Base-by-base conservation (phyloP, 108 stramenopile genomes). In the Fragilaria radians region DNA sequence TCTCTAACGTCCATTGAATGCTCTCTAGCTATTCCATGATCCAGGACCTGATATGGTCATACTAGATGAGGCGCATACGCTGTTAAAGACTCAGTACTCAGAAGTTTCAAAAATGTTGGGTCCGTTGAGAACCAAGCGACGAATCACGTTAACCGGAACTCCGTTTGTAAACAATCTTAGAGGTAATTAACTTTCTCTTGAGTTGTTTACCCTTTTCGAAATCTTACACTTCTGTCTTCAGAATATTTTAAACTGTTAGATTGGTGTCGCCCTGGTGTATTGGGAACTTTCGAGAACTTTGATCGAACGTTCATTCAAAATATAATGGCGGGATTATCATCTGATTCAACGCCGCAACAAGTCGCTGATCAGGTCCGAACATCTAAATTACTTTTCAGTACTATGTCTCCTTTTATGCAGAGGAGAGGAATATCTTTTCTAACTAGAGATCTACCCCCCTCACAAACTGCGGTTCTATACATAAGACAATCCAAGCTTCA, bases 51-150 rank as follows among this genome's bases (percentile, higher is more conserved):
- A 89, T 45, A 57, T 79, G 23, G 68, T 86, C 0, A 63, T 82
- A 1, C 32, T 84, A 3, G 88, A 89, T 61, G 88, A 89, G 71
- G 84, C 72, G 4, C 88, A 89, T 62, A 61, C 61, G 14, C 74
- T 79, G 78, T 63, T 89, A 30, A 84, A 82, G 52, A 80, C 54
- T 11, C 68, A 65, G 26, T 57, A 48, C 18, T 77, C 59, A 30
- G 49, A 68, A 18, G 66, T 78, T 18, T 82, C 29, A 54, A 82
- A 79, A 54, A 76, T 72, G 4, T 65, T 86, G 24, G 42, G 50
- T 23, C 46, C 17, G 17, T 52, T 86, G 48, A 51, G 48, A 28
- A 81, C 83, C 23, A 66, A 28, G 25, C 52, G 81, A 48, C 74
- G 82, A 21, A 69, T 89, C 48, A 76, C 63, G n/a, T 66, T 89